Base-by-base conservation (phyloP, 495 filamentous ascomycete species). In the Penicillium coprophilum region DNA sequence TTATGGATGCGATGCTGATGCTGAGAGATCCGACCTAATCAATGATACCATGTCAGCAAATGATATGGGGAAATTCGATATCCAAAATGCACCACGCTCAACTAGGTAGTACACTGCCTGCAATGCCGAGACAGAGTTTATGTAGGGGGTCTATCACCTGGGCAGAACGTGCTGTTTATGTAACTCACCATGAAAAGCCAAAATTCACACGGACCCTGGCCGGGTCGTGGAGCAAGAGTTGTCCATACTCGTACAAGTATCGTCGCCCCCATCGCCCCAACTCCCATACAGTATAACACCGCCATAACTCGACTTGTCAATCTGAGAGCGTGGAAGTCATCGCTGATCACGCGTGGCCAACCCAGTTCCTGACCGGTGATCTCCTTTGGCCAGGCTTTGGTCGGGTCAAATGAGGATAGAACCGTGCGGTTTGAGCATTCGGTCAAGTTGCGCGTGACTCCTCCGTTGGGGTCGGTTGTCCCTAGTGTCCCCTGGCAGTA, bases 401-500 rank as follows among this genome's bases (percentile, higher is more conserved):
- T 79, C 36, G 88, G 82, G 60, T 90, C 80, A 68, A 91, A 87
- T 12, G 80, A 63, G 49, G 72, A 77, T 4, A 69, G 71, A 1
- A 83, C 64, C 10, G 80, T 82, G 52, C 74, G 76, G 38, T 84
- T 76, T 2, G 85, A 85, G 74, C 90, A 94, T 40, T 65, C 62
- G 0, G 79, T 82, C 15, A 87, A 72, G 55, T 88, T 84, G 57
- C 79, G 78, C 6, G 76, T 69, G 8, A 65, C 64, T 11, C 69
- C 54, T 13, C 73, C 32, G n/a, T 71, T 53, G 1, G 71, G 57
- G 56, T 77, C 56, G 4, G 28, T 41, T n/a, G 55, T 30, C 11
- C 20, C 64, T 64, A 74, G 80, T 84, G 63, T 76, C 63, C 90
- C 89, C 54, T 80, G 75, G 70, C 90, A 93, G 62, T 85, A 81